phyloP scores from a whole-genome alignment of 305 asterid species.

The Fraxinus platypoda region DNA sequence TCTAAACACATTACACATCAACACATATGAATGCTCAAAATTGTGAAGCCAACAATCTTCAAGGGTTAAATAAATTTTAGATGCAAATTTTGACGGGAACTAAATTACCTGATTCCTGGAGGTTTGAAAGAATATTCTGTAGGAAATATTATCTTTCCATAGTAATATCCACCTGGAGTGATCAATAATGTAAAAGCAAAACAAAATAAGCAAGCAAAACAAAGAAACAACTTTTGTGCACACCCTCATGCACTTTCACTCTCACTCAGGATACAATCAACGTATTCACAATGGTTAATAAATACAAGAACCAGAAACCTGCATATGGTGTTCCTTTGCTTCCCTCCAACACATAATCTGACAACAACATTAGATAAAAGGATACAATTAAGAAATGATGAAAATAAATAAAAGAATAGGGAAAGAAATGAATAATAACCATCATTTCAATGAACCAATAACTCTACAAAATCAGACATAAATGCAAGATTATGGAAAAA shows the following conservation, averaged over 20 bases:
- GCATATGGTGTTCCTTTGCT: conserved; percentile 98
- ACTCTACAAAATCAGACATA: background rate
- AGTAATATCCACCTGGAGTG: conserved; percentile 80
- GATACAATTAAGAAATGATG: conserved; percentile 30
- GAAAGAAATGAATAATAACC: conserved; percentile 1
- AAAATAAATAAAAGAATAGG: conserved; percentile 2
- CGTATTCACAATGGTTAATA: background rate
- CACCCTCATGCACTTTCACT: background rate
- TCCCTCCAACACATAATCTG: conserved; percentile 99
- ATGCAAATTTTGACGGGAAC: conserved; percentile 17
- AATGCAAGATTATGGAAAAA: background rate
- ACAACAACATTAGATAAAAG: conserved; percentile 19
- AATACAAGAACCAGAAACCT: conserved; percentile 53
- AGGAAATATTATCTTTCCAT: conserved; percentile 93
- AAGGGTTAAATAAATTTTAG: conserved; percentile 12
- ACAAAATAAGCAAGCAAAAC: conserved; percentile 15
- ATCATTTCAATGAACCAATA: background rate
- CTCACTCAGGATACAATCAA: conserved; percentile 3
- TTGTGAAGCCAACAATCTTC: background rate
- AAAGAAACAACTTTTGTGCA: background rate
- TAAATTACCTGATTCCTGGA: conserved; percentile 77
- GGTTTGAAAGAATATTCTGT: conserved; percentile 94
- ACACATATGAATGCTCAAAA: background rate
- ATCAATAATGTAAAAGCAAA: conserved; percentile 10
- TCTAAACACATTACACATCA: too few relatives aligned